These are phyloP conservation scores for Cokeromyces recurvatus DNA, from an alignment of 371 early-diverging fungal genomes.

Conservation along the genomic window DNA sequence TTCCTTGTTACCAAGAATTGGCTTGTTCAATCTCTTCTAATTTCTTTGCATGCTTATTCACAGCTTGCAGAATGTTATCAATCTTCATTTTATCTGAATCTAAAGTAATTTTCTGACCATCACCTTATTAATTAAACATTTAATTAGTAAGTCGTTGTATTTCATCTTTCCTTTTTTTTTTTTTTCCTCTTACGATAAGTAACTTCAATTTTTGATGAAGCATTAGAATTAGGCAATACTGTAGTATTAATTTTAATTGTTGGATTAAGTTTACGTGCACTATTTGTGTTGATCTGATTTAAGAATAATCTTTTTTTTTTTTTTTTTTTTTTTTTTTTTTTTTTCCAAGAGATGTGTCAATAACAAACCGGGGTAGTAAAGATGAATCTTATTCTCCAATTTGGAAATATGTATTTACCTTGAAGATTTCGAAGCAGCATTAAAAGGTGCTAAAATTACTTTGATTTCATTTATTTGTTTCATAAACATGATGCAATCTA, in stretches of 20 bases:
- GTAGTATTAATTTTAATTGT: slow-evolving; percentile 48
- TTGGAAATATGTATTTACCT: slow-evolving; percentile 35
- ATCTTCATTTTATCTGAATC: slow-evolving; percentile 50
- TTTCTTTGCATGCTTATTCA: slow-evolving; percentile 56
- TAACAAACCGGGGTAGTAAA: too few species aligned
- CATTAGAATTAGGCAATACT: slow-evolving; percentile 44
- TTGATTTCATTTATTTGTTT: slow-evolving; percentile 46
- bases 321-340: neutral
- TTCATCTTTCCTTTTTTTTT: too few species aligned
- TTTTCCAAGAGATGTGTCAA: neutral
- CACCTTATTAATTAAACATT: slow-evolving; percentile 28
- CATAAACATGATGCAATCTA: slow-evolving; percentile 34
- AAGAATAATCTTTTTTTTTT: slow-evolving; percentile 44
- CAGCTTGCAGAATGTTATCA: slow-evolving; percentile 45
- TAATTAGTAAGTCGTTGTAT: too few species aligned
- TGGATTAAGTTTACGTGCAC: slow-evolving; percentile 48
- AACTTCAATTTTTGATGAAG: slow-evolving; percentile 43
- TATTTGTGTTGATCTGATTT: slow-evolving; percentile 51
- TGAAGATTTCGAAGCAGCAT: slow-evolving; percentile 37
- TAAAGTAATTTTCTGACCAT: slow-evolving; percentile 52
- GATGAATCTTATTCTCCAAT: too few species aligned
- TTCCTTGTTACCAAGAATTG: slow-evolving; percentile 34
- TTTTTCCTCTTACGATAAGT: slow-evolving; percentile 46
- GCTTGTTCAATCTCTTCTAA: slow-evolving; percentile 60
- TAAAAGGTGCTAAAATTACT: slow-evolving; percentile 46